Percentiles rank a stretch among this genome's conserved stretches.
phyloP scores from a whole-genome alignment of 495 filamentous ascomycete species.

The Pyrenopolyporus hunteri region DNA sequence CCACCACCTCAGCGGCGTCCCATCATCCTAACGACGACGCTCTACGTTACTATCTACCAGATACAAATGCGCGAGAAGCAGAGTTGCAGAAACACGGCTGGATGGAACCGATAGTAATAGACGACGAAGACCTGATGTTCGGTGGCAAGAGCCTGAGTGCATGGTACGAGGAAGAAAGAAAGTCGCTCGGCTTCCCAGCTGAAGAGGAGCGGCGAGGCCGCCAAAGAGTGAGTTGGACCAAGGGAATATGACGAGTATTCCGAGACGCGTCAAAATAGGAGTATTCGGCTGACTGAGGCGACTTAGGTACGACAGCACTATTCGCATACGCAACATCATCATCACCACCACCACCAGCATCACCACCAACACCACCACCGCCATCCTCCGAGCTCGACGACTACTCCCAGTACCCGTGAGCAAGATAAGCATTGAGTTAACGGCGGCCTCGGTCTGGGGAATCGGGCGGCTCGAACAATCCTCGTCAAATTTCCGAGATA shows the following conservation, averaged over 20 bases:
- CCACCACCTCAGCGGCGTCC: conserved; percentile 33
- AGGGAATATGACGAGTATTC: background rate
- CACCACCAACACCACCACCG: conserved; percentile 35
- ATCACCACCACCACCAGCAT: conserved; percentile 33
- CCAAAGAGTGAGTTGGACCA: conserved; percentile 41
- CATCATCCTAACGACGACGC: conserved; percentile 31
- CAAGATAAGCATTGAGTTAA: conserved; percentile 30
- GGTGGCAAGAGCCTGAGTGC: conserved; percentile 61
- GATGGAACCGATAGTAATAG: conserved; percentile 60
- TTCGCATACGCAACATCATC: conserved; percentile 31
- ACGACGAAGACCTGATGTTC: conserved; percentile 63
- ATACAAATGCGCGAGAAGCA: conserved; percentile 44
- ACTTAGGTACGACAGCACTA: conserved; percentile 37
- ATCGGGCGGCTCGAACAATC: conserved; percentile 11
- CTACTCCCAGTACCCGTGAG: conserved; percentile 20
- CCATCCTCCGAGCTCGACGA: conserved; percentile 30
- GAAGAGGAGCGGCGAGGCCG: conserved; percentile 55
- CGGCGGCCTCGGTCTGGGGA: background rate
- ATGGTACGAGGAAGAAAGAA: conserved; percentile 61
- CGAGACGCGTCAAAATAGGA: background rate
- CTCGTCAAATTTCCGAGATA: conserved; percentile 28
- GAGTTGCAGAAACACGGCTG: conserved; percentile 49
- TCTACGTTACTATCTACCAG: conserved; percentile 49
- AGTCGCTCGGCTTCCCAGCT: conserved; percentile 44
- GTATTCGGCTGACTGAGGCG: conserved; percentile 2